Percentiles rank a stretch among this genome's conserved stretches.
These are phyloP conservation scores for Diaporthe capsici DNA, from an alignment of 2,329 filamentous ascomycete genomes.

Conservation along the genomic window DNA sequence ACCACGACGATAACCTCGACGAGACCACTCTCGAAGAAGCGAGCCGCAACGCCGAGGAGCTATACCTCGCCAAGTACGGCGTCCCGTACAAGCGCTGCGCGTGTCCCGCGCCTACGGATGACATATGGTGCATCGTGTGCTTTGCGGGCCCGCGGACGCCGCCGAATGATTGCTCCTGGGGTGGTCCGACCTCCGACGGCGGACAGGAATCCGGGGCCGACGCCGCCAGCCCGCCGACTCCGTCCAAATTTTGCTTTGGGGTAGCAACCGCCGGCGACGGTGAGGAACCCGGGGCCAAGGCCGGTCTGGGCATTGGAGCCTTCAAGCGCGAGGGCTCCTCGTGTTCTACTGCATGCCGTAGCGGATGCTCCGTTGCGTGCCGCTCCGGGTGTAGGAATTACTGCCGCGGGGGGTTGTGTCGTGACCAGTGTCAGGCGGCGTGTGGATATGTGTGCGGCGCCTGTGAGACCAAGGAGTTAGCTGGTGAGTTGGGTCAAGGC, in stretches of 20 bases:
- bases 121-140: not conserved
- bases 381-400: not conserved
- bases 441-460: constrained; percentile 32
- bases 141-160: not conserved
- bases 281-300: not conserved
- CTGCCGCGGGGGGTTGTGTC: constrained; percentile 5
- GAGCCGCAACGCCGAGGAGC: not conserved
- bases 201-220: too few species aligned
- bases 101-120: accelerated
- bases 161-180: too few species aligned
- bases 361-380: not conserved
- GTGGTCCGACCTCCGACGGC: too few species aligned
- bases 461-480: not conserved
- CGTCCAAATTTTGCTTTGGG: too few species aligned
- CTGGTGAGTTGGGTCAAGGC: not conserved
- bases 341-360: not conserved
- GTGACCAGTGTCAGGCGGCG: not conserved
- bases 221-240: too few species aligned
- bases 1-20: constrained; percentile 28
- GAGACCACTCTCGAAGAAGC: not conserved
- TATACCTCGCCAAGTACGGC: constrained; percentile 2
- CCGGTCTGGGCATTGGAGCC: too few species aligned
- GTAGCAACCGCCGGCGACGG: too few species aligned
- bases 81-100: not conserved
- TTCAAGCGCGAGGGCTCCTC: not conserved